Evolutionary conservation across 2,329 filamentous ascomycete genomes (phyloP), one percentile per base, ranked within the genome.

Genomic region (Lasiodiplodia sp.): DNA sequence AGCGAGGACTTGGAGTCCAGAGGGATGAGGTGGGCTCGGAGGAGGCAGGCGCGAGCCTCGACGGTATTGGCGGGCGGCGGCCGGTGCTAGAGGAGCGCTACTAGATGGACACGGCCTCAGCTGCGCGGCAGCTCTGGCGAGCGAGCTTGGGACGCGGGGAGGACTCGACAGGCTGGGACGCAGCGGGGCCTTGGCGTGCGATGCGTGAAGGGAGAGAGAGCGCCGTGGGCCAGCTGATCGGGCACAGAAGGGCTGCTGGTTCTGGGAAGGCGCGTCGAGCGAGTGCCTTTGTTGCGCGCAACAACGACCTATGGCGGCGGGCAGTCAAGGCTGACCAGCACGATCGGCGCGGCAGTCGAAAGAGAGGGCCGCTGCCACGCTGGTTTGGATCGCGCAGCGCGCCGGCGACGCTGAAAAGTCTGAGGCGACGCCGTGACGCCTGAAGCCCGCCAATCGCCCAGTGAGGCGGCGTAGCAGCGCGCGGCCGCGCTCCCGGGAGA

Each of bases 1-100:
- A 38, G 49, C 63, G 65, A 51, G 52, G 53, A 51, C 37, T 44
- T n/a, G 23, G 65, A 49, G 65, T 52, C 40, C 52, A 40, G 60
- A 51, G 65, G 65, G 65, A 67, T 67, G 52, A 67, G 40, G 65
- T 57, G 52, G 65, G 53, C 44, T 58, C 65, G 55, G 52, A 67
- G 65, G 38, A 52, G 40, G 63, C 49, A 44, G 63, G 63, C 63
- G 56, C 52, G 28, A 67, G 65, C 52, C 44, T 47, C 44, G 44
- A 47, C 44, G 44, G 44, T 67, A 67, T 51, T 67, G 65, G 65
- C 31, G 65, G 65, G 55, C 65, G 55, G 65, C 60, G 60, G 60
- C 44, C 60, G 60, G 60, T 52, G 37, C 60, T 64, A 64, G 31
- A 28, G 40, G 60, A 52, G 60, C 47, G 34, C 44, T 44, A 49